A percentile compares a stretch with the other conserved stretches of the same genome.
Evolutionary conservation across 2,329 filamentous ascomycete genomes (phyloP).

Genomic region (Fusarium ramigenum): DNA sequence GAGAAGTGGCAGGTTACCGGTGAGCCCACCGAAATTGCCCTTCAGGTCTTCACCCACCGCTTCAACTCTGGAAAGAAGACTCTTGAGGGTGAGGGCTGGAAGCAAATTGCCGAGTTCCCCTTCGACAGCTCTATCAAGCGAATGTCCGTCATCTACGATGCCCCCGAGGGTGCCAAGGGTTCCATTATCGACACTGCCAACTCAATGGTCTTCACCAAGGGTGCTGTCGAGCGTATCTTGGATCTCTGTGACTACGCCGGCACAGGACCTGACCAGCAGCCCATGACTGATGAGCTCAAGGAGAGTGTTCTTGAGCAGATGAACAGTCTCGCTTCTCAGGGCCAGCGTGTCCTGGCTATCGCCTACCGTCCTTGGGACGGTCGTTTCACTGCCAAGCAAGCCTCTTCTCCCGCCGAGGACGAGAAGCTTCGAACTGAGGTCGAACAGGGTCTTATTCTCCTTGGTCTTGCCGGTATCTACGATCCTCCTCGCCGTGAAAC

Average conservation of each 20-base stretch:
- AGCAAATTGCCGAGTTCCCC: conserved; percentile 75
- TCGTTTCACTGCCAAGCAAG: conserved; percentile 53
- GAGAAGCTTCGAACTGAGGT: conserved; percentile 66
- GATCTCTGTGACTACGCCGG: conserved; percentile 64
- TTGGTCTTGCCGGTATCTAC: conserved; percentile 87
- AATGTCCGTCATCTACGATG: conserved; percentile 79
- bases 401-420: conserved; percentile 50
- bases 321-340: conserved; percentile 69
- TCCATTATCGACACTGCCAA: conserved; percentile 53
- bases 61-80: conserved; percentile 68
- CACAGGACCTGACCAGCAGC: conserved; percentile 52
- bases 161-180: conserved; percentile 52
- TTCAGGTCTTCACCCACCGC: conserved; percentile 78
- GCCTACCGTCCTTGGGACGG: conserved; percentile 70
- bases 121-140: conserved; percentile 82
- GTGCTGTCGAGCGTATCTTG: conserved; percentile 68
- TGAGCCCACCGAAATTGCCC: conserved; percentile 79
- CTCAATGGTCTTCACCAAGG: conserved; percentile 69
- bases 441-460: conserved; percentile 75
- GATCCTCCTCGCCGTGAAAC: conserved; percentile 87
- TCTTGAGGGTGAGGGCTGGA: conserved; percentile 65
- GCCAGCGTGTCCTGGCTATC: conserved; percentile 77
- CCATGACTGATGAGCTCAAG: conserved; percentile 62
- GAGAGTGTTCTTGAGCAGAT: conserved; percentile 62
- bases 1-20: conserved; percentile 72